phyloP scores from a whole-genome alignment of 2,329 filamentous ascomycete species.

The Diaporthe longicolla region DNA sequence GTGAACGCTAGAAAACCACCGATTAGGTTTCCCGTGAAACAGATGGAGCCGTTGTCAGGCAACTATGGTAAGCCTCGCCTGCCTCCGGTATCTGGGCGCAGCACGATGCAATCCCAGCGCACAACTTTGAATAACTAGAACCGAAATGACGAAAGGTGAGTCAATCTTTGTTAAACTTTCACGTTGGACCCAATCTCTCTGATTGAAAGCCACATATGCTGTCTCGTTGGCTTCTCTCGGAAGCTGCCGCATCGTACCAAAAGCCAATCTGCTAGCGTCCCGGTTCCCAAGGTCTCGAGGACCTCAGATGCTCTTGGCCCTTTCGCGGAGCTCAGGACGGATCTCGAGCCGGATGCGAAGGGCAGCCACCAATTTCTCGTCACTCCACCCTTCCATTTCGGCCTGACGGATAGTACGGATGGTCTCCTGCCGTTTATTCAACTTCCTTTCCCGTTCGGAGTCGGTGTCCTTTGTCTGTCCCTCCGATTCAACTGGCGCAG shows the following conservation, averaged over 20 bases:
- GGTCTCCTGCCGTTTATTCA: neutral
- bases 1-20: too few relatives aligned
- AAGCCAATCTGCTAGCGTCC: too few relatives aligned
- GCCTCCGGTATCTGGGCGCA: too few relatives aligned
- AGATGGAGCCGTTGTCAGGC: too few relatives aligned
- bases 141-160: neutral
- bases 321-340: neutral
- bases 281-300: too few relatives aligned
- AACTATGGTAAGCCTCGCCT: too few relatives aligned
- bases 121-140: neutral
- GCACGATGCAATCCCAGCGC: too few relatives aligned
- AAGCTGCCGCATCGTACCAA: neutral
- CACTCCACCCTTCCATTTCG: slow-evolving; percentile 19
- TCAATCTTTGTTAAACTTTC: neutral
- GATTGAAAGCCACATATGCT: neutral
- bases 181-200: neutral
- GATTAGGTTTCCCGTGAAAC: too few relatives aligned
- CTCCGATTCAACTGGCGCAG: too few relatives aligned
- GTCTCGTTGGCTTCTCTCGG: neutral
- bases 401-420: neutral
- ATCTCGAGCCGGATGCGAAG: slow-evolving; percentile 9
- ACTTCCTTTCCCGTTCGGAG: too few relatives aligned
- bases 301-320: neutral
- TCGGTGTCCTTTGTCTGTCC: neutral
- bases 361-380: slow-evolving; percentile 1